A percentile compares a stretch with the other conserved stretches of the same genome.
phyloP scores from a whole-genome alignment of 2,329 filamentous ascomycete genomes.

The Cladophialophora psammophila region DNA sequence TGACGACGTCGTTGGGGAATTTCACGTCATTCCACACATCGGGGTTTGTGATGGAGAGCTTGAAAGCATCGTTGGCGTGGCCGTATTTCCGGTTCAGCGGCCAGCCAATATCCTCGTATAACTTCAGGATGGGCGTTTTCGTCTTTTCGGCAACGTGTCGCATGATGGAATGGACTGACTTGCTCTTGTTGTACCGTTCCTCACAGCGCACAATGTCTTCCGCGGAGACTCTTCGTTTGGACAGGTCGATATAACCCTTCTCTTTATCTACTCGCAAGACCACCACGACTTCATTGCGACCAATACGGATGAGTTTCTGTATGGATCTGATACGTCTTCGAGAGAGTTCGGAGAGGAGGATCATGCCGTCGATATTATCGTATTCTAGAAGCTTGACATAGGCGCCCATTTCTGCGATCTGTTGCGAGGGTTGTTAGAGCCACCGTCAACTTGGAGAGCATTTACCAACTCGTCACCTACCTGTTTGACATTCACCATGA shows the following conservation, averaged over 20 bases:
- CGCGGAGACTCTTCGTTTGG: constrained; percentile 95
- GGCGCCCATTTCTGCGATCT: constrained; percentile 99
- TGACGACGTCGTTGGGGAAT: constrained; percentile 84
- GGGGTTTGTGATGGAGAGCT: constrained; percentile 97
- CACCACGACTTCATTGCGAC: constrained; percentile 97
- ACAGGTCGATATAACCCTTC: constrained; percentile 99
- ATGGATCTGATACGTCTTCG: constrained; percentile 98
- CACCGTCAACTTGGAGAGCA: neutral
- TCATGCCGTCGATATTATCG: constrained; percentile 99
- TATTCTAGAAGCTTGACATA: constrained; percentile 99
- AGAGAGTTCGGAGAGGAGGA: constrained; percentile 94
- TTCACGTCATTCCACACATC: constrained; percentile 93
- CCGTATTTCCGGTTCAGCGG: constrained; percentile 97
- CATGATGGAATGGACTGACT: constrained; percentile 99
- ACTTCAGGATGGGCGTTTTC: constrained; percentile 86
- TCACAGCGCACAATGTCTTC: constrained; percentile 99
- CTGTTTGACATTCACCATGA: constrained; percentile 99
- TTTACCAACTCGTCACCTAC: constrained; percentile 55
- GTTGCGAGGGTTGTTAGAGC: constrained; percentile 27
- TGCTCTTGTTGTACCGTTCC: constrained; percentile 99
- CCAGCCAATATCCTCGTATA: constrained; percentile 96
- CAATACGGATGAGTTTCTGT: constrained; percentile 97
- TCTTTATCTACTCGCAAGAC: constrained; percentile 99
- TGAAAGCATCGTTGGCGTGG: constrained; percentile 96
- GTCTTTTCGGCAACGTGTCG: constrained; percentile 98